Evolutionary conservation across 2,329 filamentous ascomycete species (phyloP), one percentile per base, ranked within the genome.

Genomic region (Akanthomyces dipterigenus): DNA sequence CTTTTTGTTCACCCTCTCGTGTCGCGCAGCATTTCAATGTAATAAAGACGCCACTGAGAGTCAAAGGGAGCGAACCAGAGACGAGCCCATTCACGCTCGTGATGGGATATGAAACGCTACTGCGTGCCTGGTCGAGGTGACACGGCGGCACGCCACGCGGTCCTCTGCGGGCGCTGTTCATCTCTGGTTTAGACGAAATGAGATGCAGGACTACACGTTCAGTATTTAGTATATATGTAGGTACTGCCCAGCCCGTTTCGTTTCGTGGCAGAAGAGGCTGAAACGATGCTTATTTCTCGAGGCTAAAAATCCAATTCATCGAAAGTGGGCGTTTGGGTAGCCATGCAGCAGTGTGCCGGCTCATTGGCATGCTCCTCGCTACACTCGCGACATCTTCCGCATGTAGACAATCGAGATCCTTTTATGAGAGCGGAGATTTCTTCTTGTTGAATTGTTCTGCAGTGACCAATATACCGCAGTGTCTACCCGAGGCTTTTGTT

Each of bases 391-490:
- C 6, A 38, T 36, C n/a, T 38, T 53, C 49, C 49, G 3, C 9
- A 53, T 53, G 11, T 2, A 5, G 49, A 38, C 28, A 12, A 34
- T 50, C 46, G 28, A 34, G n/a, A 50, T 34, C 8, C 8, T 34
- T 31, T 43, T n/a, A 26, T 55, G 28, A 42, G 51, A 57, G 55
- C 43, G 55, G 55, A 49, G 55, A 57, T 49, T 49, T 57, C 8
- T 12, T 48, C 24, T 34, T 26, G 5, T 34, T 43, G 7, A n/a
- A 26, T 46, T 56, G 12, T 34, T 24, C 40, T 54, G 16, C 38
- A 24, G 28, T 14, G 24, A 8, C 40, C 28, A 45, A 46, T 20
- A 40, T 7, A 26, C 6, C 14, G 14, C 40, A 36, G 6, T 20
- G 24, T 46, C 54, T 56, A 34, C n/a, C 24, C 14, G 9, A n/a